These are phyloP conservation scores for Leptodermis oblonga DNA, from an alignment of 257 asterid species.

Conservation along the genomic window DNA sequence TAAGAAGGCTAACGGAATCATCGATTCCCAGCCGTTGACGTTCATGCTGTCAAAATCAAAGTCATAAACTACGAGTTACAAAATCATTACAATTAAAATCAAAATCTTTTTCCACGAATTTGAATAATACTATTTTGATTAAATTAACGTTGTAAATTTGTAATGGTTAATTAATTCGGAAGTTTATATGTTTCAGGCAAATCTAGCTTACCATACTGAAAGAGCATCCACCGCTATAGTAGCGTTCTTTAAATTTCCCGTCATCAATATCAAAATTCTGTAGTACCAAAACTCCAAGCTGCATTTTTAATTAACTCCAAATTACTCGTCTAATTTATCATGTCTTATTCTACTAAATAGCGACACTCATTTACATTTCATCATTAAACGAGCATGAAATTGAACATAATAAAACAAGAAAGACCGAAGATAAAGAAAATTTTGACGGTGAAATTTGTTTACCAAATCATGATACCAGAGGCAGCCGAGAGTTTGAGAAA, in stretches of 20 bases:
- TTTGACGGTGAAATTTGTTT: too few species aligned
- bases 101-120: too few species aligned
- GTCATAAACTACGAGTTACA: too few species aligned
- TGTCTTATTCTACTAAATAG: too few species aligned
- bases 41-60: slow-evolving; percentile 27
- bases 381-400: too few species aligned
- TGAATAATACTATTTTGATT: too few species aligned
- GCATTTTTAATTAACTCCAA: too few species aligned
- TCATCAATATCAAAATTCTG: slow-evolving; percentile 12
- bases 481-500: slow-evolving; percentile 42
- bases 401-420: background rate
- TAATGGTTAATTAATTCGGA: too few species aligned
- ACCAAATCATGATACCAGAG: slow-evolving; percentile 48
- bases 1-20: slow-evolving; percentile 50
- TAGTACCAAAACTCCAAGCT: slow-evolving; percentile 25
- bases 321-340: background rate
- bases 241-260: slow-evolving; percentile 14
- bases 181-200: too few species aligned
- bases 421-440: background rate
- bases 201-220: slow-evolving; percentile 16
- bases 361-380: too few species aligned
- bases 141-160: too few species aligned
- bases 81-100: too few species aligned
- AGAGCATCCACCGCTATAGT: slow-evolving; percentile 16
- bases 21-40: slow-evolving; percentile 49